Evolutionary conservation across 2,329 filamentous ascomycete species (phyloP), one percentile per base, ranked within the genome.

Genomic region (Colletotrichum simmondsii): DNA sequence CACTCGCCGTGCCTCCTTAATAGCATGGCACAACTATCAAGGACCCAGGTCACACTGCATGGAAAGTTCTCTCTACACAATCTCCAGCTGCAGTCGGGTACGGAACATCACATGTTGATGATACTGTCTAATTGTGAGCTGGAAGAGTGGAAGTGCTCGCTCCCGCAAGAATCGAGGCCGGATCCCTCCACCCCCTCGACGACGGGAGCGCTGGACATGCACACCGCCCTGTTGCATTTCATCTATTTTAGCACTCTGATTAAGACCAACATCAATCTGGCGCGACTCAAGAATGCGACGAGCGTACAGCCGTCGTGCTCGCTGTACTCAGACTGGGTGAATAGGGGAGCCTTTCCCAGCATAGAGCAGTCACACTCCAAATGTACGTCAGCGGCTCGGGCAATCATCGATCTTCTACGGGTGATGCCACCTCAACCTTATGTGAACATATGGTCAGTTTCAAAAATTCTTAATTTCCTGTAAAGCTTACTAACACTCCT

Each of bases 361-460:
- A 58, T 69, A n/a, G 56, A 65, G 24, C 58, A 62, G 24, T 59
- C 71, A n/a, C 42, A 63, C 35, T 58, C 57, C 59, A 58, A 53
- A 24, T 71, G 62, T 30, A 53, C 52, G 4, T 65, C 73, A 3
- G 66, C 65, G n/a, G 71, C 73, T 2, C 66, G 62, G 26, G 73
- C 73, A 1, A 65, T 60, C 22, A 69, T 75, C 3, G 49, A 63
- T 24, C 24, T 61, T 24, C 32, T 71, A 4, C 58, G 65, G 26
- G 22, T 57, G 32, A 58, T 67, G 32, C 62, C 57, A 10, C 19
- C 65, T 10, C 71, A 65, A n/a, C 54, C 73, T 3, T 73, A 62
- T 16, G 49, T 68, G 16, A 37, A 59, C 5, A 30, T 71, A 14
- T 73, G 73, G 73, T 67, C 12, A 52, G 54, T 24, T 3, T 46